phyloP scores from a whole-genome alignment of 2,329 filamentous ascomycete genomes.

The Neonectria magnoliae region DNA sequence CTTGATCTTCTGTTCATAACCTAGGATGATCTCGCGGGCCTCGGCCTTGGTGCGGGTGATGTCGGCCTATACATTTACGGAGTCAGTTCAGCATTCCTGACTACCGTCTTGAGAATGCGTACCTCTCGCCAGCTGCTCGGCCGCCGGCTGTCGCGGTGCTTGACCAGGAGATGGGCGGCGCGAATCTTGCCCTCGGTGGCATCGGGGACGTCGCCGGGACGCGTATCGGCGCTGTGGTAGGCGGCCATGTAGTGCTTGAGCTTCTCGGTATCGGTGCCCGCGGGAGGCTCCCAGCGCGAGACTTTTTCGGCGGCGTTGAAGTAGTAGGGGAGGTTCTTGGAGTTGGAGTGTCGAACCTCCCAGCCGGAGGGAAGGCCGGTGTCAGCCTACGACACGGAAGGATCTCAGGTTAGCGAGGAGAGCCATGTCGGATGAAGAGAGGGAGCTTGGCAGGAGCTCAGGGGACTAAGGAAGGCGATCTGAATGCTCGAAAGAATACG shows the following conservation, averaged over 20 bases:
- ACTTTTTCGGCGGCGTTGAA: conserved; percentile 89
- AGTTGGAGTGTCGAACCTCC: conserved; percentile 98
- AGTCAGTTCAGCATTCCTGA: background rate
- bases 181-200: conserved; percentile 84
- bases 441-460: background rate
- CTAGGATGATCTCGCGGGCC: conserved; percentile 79
- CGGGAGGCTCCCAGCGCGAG: conserved; percentile 94
- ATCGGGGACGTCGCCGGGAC: conserved; percentile 49
- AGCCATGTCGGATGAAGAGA: background rate
- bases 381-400: conserved; percentile 62
- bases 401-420: conserved; percentile 15
- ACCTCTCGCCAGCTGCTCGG: conserved; percentile 92
- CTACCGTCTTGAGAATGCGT: conserved; percentile 25
- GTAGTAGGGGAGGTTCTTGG: conserved; percentile 98
- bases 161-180: conserved; percentile 90
- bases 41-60: conserved; percentile 92
- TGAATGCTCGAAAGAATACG: background rate
- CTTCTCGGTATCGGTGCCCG: conserved; percentile 88
- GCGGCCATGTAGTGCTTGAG: conserved; percentile 94
- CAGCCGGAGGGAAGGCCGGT: conserved; percentile 86
- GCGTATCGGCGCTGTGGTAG: conserved; percentile 74
- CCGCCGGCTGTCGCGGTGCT: conserved; percentile 88
- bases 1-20: conserved; percentile 80
- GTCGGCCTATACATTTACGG: conserved; percentile 62
- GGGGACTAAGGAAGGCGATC: background rate